Evolutionary conservation across 441 rosid species (phyloP), one percentile per base, ranked within the genome.

Genomic region (Erysimum pusillum): DNA sequence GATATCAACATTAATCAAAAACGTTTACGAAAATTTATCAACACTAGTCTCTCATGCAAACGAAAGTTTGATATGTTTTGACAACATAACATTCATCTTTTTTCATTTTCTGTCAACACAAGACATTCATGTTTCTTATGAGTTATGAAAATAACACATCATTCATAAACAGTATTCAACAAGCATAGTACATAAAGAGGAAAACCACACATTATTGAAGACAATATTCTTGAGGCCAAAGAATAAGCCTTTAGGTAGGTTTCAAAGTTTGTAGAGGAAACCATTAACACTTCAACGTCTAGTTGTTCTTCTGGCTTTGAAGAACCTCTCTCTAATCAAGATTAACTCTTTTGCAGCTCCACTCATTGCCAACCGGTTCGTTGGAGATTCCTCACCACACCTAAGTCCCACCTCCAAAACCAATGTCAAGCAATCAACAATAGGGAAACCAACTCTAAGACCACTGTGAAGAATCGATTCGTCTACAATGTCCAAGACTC

Each of bases 351-450:
- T 68, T 25, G 35, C 11, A 13, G 63, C 73, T 36, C 9, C 22
- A 20, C 36, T 36, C 5, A 3, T 68, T 20, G 60, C 48, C 48
- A 68, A 14, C 36, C 63, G 35, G 28, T 22, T 52, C 5, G 36
- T 15, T 1, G 62, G 61, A 68, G 18, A 11, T 68, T 52, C 48
- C 41, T 36, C 61, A 54, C 60, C 13, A 10, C 73, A 68, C 48
- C 38, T 52, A 3, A 68, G 35, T 38, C 73, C 73, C 35, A 68
- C 51, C 32, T 68, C 60, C 39, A 67, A 35, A 38, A 38, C 7
- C 7, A 13, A 31, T 38, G 48, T 49, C 17, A 67, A 67, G 11
- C 44, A 49, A 4, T 18, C 61, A n/a, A 4, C 48, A 53, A 39
- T 3, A 9, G 32, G 34, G 2, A 36, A 49, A 5, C 49, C 51